phyloP scores from a whole-genome alignment of 2,329 filamentous ascomycete species.

The Microthyrium microscopicum region DNA sequence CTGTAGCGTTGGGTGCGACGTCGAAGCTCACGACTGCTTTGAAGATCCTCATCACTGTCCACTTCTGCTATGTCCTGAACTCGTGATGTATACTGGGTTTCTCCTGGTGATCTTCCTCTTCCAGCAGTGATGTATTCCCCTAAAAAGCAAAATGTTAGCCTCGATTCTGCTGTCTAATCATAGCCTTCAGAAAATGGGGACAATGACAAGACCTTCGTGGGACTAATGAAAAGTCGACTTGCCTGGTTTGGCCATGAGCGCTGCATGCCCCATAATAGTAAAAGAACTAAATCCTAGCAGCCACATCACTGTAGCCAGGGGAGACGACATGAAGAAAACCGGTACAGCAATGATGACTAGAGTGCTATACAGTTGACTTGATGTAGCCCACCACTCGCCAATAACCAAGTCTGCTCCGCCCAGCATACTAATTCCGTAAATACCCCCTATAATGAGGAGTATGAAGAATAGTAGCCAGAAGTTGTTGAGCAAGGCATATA shows the following conservation, averaged over 20 bases:
- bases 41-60: too few relatives aligned
- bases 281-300: slow-evolving; percentile 90
- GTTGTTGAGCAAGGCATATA: slow-evolving; percentile 90
- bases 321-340: slow-evolving; percentile 69
- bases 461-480: slow-evolving; percentile 80
- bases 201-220: too few relatives aligned
- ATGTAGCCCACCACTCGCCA: slow-evolving; percentile 64
- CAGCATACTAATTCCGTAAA: slow-evolving; percentile 84
- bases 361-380: slow-evolving; percentile 85
- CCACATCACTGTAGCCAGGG: slow-evolving; percentile 77
- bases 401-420: slow-evolving; percentile 78
- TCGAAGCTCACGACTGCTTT: too few relatives aligned
- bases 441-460: slow-evolving; percentile 65
- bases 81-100: too few relatives aligned
- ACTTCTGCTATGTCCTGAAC: too few relatives aligned
- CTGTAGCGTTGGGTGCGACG: too few relatives aligned
- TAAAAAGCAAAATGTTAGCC: too few relatives aligned
- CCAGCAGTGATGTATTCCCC: too few relatives aligned
- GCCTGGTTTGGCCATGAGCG: slow-evolving; percentile 95
- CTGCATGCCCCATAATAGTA: slow-evolving; percentile 84
- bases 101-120: too few relatives aligned
- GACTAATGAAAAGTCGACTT: slow-evolving; percentile 99
- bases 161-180: too few relatives aligned
- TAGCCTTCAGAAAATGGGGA: too few relatives aligned
- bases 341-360: slow-evolving; percentile 72